These are phyloP conservation scores for Saccharomycopsis amapae DNA, from an alignment of 805 yeast species.

Conservation along the genomic window DNA sequence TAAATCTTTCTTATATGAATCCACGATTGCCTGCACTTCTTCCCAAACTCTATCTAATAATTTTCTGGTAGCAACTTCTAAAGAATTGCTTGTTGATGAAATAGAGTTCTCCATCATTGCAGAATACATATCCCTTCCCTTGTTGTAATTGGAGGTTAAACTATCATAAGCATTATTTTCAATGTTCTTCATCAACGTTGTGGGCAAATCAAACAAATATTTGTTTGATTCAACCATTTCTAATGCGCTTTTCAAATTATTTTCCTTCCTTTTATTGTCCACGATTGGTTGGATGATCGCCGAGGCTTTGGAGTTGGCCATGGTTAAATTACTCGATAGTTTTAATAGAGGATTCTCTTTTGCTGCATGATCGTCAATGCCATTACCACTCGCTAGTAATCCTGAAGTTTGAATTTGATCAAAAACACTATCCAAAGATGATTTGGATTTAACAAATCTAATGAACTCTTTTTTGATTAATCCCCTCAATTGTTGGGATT, in stretches of 20 bases:
- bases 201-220: slow-evolving; percentile 52
- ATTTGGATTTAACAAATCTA: slow-evolving; percentile 57
- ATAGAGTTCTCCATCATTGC: slow-evolving; percentile 22
- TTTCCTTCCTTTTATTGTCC: slow-evolving; percentile 41
- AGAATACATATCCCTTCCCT: slow-evolving; percentile 34
- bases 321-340: slow-evolving; percentile 36
- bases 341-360: slow-evolving; percentile 31
- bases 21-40: slow-evolving; percentile 47
- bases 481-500: slow-evolving; percentile 42
- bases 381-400: slow-evolving; percentile 12
- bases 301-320: slow-evolving; percentile 47
- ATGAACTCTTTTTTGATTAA: slow-evolving; percentile 55
- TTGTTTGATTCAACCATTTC: slow-evolving; percentile 46
- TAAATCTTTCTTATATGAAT: slow-evolving; percentile 44
- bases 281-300: slow-evolving; percentile 53
- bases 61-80: slow-evolving; percentile 26
- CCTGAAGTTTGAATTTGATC: slow-evolving; percentile 42
- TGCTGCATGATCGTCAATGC: slow-evolving; percentile 23
- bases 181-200: slow-evolving; percentile 36
- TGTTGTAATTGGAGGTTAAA: slow-evolving; percentile 49
- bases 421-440: slow-evolving; percentile 54
- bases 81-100: neutral
- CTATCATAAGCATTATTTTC: slow-evolving; percentile 48
- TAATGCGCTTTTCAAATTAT: slow-evolving; percentile 42
- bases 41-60: slow-evolving; percentile 49